Percentiles rank a stretch among this genome's conserved stretches.
These are phyloP conservation scores for Corylus avellana DNA, from an alignment of 306 rosid species.

Conservation along the genomic window DNA sequence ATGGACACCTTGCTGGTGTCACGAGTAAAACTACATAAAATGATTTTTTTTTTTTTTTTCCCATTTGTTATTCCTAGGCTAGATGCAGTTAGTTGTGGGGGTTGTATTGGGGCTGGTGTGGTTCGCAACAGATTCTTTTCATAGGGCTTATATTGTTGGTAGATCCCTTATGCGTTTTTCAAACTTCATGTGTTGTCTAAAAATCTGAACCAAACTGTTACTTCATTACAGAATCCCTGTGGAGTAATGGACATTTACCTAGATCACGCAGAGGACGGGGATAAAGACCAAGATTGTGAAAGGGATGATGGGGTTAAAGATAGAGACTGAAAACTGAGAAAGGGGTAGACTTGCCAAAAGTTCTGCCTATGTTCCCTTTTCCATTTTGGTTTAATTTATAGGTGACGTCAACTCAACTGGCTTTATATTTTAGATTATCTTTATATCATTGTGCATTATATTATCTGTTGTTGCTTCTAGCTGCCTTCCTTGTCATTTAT, in stretches of 20 bases:
- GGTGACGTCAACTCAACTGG: background rate
- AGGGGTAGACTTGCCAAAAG: constrained; percentile 42
- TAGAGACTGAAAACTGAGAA: constrained; percentile 39
- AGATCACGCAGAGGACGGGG: constrained; percentile 72
- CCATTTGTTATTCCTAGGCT: constrained; percentile 16
- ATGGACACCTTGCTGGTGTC: constrained; percentile 93
- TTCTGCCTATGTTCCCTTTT: constrained; percentile 22
- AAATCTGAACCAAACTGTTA: constrained; percentile 20
- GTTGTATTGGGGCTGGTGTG: constrained; percentile 4
- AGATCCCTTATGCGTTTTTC: constrained; percentile 7
- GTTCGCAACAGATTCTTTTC: constrained; percentile 10
- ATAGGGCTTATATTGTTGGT: background rate
- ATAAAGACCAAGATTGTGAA: constrained; percentile 55
- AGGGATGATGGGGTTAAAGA: constrained; percentile 69
- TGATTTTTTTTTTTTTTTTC: constrained; percentile 16
- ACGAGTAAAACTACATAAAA: constrained; percentile 81
- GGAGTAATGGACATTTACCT: constrained; percentile 67
- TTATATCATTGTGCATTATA: background rate
- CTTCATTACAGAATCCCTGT: constrained; percentile 63
- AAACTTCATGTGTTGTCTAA: constrained; percentile 18
- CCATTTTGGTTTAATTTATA: background rate
- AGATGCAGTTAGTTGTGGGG: constrained; percentile 21
- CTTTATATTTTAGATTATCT: background rate
- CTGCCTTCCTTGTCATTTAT: background rate
- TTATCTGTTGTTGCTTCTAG: background rate